Evolutionary conservation across 345 rosid genomes (phyloP).

Genomic region (Euclidium syriacum): DNA sequence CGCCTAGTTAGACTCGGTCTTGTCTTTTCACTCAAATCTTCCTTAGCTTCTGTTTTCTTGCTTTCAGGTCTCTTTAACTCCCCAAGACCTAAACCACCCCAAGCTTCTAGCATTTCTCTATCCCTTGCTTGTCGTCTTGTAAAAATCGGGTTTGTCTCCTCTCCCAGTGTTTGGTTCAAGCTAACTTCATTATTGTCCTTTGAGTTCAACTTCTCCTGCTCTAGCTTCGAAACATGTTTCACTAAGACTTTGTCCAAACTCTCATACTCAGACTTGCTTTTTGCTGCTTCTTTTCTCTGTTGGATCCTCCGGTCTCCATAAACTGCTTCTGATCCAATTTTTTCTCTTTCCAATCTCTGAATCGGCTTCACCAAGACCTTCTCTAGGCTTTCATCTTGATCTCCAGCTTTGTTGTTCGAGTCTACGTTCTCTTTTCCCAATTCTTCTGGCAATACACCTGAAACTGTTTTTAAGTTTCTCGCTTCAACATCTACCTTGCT

Average conservation of each 20-base stretch:
- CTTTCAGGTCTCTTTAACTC: constrained; percentile 55
- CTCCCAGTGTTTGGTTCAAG: constrained; percentile 3
- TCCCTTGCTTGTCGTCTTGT: constrained; percentile 50
- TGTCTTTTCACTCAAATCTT: constrained; percentile 27
- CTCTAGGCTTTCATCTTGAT: constrained; percentile 44
- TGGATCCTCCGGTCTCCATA: constrained; percentile 28
- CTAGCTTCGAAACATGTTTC: constrained; percentile 71
- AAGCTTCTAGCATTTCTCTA: constrained; percentile 70
- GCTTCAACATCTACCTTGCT: constrained; percentile 31
- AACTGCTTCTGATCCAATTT: constrained; percentile 31
- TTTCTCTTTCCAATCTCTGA: constrained; percentile 51
- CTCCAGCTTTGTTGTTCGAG: constrained; percentile 26
- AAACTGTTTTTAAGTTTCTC: not conserved
- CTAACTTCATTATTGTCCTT: constrained; percentile 28
- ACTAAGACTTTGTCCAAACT: constrained; percentile 81
- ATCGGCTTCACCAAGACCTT: constrained; percentile 55
- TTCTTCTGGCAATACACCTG: not conserved
- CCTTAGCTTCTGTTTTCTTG: constrained; percentile 41
- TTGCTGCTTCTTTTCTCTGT: constrained; percentile 36
- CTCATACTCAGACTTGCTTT: constrained; percentile 29
- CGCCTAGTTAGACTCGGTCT: constrained; percentile 37
- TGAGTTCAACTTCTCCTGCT: constrained; percentile 54
- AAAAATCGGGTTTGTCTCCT: constrained; percentile 30
- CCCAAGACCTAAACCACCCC: constrained; percentile 88
- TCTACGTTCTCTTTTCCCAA: constrained; percentile 59